Conservation (phyloP, 139 green algal species). For the Chlorella sorokiniana region DNA sequence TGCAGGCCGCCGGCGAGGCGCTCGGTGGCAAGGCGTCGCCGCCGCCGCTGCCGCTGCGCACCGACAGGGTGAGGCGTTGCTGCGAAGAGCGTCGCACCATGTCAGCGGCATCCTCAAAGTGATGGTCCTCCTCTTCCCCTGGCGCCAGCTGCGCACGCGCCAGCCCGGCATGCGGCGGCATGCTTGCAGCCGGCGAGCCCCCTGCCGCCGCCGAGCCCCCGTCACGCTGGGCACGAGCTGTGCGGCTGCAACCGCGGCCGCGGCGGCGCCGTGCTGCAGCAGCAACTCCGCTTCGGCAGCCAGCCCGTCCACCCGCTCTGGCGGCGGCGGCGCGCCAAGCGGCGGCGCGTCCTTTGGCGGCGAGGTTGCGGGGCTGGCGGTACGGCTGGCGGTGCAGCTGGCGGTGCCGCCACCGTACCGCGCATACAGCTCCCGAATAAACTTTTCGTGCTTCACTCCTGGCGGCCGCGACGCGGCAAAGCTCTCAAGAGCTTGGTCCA, state of each 20-base stretch:
- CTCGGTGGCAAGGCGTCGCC: background rate
- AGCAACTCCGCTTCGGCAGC: background rate
- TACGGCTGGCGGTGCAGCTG: background rate
- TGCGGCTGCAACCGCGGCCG: background rate
- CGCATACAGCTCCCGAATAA: slow-evolving; percentile 69
- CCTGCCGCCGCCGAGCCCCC: background rate
- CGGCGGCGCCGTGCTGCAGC: background rate
- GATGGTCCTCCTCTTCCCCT: background rate
- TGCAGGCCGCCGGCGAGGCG: no score
- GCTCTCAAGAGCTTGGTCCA: slow-evolving; percentile 70
- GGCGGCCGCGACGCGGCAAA: slow-evolving; percentile 75
- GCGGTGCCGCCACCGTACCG: slow-evolving; percentile 53
- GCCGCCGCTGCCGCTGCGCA: background rate
- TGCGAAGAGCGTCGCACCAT: background rate
- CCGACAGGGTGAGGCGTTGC: background rate
- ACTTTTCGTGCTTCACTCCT: slow-evolving; percentile 84
- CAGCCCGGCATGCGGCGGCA: no score
- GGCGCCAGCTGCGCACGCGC: background rate
- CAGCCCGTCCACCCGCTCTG: background rate
- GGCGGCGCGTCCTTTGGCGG: slow-evolving; percentile 4
- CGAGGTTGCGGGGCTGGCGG: no score
- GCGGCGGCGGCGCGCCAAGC: background rate
- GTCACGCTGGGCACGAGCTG: background rate
- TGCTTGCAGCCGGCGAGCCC: no score
- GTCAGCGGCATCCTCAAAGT: slow-evolving; percentile 20